Base-by-base conservation (phyloP, 352 stramenopile species). In the Pythium aphanidermatum region DNA sequence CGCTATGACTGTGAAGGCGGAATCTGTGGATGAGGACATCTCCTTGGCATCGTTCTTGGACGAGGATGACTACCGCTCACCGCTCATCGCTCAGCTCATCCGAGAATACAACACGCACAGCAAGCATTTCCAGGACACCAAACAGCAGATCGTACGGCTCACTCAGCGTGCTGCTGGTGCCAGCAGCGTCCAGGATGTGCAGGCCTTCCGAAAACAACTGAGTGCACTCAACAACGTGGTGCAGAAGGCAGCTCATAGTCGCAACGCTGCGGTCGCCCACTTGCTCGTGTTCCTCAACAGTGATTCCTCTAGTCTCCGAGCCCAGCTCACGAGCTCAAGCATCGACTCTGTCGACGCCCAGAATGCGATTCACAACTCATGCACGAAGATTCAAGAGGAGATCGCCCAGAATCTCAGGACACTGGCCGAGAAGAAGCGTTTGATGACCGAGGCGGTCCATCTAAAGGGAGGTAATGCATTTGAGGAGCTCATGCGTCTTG, bases 371-470 rank as follows among this genome's bases (percentile, higher is more conserved):
- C 78, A 91, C 38, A 62, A 62, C 1, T 68, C 70, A 4, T 85
- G 74, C 28, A 66, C 63, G 8, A 53, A 53, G 9, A 16, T 78
- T 0, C 64, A 86, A 37, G 59, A 62, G 2, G 43, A 30, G 16
- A 80, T 91, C 32, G 53, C 50, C 19, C 45, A 58, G 2, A 73
- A 73, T 14, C 38, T 64, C 19, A 33, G 48, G 19, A 49, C 42
- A 12, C 56, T 88, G 5, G 43, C 58, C 5, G 49, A 24, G 30
- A 55, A 70, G 34, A 70, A 83, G 40, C 59, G 51, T 19, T 50
- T 79, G 2, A 69, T 91, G 68, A 65, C 82, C 26, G 68, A 85
- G 8, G 44, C 75, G n/a, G 71, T 91, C 25, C 64, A 40, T 23
- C 60, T 86, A 51, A 73, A 78, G 48, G 62, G 69, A 21, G 62